phyloP scores from a whole-genome alignment of 2,329 filamentous ascomycete species.

The Fusarium sp. region DNA sequence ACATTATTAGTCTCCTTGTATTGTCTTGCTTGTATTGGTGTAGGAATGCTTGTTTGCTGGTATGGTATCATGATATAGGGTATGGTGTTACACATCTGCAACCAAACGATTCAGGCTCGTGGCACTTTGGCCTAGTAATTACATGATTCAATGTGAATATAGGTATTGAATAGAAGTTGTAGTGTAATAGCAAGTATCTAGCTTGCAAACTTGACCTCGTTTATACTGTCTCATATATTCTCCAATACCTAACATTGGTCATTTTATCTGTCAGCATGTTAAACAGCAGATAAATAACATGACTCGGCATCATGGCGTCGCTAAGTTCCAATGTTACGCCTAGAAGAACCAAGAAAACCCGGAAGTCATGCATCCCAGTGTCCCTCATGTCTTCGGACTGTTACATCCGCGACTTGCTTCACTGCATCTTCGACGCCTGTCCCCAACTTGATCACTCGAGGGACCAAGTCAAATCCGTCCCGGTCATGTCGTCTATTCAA shows the following conservation, averaged over 20 bases:
- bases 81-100: slow-evolving; percentile 10
- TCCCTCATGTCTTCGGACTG: background rate
- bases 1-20: slow-evolving; percentile 9
- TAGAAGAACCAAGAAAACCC: background rate
- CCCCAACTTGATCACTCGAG: background rate
- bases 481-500: background rate
- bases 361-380: background rate
- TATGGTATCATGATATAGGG: slow-evolving; percentile 14
- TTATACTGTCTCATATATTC: background rate
- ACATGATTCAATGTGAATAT: background rate
- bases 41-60: slow-evolving; percentile 4
- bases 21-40: background rate
- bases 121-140: background rate
- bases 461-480: slow-evolving; percentile 4
- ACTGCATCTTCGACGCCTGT: slow-evolving; percentile 3
- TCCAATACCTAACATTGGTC: background rate
- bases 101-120: background rate
- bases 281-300: background rate
- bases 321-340: background rate
- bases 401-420: slow-evolving; percentile 2
- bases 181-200: background rate
- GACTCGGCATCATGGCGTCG: background rate
- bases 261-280: background rate
- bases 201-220: background rate
- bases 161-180: background rate